phyloP scores from a whole-genome alignment of 768 basidiomycete genomes.

The Naganishia kalamii region DNA sequence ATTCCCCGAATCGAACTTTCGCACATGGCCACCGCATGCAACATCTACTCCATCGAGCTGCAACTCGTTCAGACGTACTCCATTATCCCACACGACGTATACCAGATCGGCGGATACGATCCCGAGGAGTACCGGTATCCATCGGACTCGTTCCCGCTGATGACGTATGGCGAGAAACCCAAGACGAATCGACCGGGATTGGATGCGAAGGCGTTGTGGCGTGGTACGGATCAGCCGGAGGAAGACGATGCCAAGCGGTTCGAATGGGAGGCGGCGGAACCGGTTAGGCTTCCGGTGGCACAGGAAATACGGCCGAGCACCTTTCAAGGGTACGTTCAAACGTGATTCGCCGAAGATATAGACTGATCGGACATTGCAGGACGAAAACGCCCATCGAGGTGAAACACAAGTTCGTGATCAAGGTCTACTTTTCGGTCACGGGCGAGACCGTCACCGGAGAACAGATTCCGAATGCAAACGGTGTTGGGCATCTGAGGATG shows the following conservation, averaged over 20 bases:
- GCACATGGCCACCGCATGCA: constrained; percentile 1
- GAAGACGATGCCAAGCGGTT: neutral
- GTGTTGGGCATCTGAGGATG: neutral
- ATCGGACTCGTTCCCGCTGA: neutral
- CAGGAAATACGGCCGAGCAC: neutral
- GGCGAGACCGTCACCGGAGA: constrained; percentile 2
- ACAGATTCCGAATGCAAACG: neutral
- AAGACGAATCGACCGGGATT: neutral
- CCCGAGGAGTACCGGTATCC: neutral
- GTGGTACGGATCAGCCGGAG: neutral
- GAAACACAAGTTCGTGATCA: constrained; percentile 1
- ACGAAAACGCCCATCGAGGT: neutral
- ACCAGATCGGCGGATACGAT: neutral
- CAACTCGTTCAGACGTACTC: constrained; percentile 1
- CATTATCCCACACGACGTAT: neutral
- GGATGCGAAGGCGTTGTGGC: neutral
- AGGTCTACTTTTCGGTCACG: constrained; percentile 13
- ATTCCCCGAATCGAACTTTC: neutral
- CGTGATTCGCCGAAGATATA: no score
- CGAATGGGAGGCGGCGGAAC: neutral
- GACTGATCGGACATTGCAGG: neutral
- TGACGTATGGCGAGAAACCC: neutral
- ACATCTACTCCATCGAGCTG: neutral
- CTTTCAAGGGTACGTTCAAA: neutral
- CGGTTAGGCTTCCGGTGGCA: constrained; percentile 7